These are phyloP conservation scores for Cercospora nicotianae DNA, from an alignment of 2,329 filamentous ascomycete genomes.

Conservation along the genomic window DNA sequence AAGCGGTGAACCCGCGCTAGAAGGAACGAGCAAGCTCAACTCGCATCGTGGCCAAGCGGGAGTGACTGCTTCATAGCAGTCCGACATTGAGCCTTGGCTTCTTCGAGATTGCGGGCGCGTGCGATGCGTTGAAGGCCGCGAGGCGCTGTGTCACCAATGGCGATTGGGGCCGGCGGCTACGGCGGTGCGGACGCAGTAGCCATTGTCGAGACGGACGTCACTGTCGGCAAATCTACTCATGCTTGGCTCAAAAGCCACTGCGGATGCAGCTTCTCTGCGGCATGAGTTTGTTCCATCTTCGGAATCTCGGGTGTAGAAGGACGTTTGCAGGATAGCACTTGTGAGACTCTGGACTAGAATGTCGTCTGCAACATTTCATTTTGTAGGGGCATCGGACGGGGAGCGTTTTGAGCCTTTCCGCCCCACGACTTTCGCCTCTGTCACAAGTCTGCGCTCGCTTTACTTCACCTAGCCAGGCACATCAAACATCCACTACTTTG, in stretches of 20 bases:
- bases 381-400: background rate
- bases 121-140: background rate
- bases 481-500: background rate
- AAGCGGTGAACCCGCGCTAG: constrained; percentile 6
- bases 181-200: background rate
- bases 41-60: background rate
- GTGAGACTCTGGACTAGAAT: background rate
- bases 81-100: background rate
- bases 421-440: background rate
- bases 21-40: background rate
- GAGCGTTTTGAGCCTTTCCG: background rate
- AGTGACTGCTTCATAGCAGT: background rate
- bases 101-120: background rate
- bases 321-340: background rate
- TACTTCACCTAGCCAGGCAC: background rate
- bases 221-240: background rate
- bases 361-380: background rate
- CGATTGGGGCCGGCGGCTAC: background rate
- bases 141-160: background rate
- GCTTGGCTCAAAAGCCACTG: background rate
- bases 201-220: background rate
- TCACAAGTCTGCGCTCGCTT: background rate
- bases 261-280: background rate
- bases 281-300: background rate
- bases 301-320: background rate